A percentile compares a stretch with the other conserved stretches of the same genome.
Conservation (phyloP, 768 basidiomycete genomes). For the Leucosporidium yakuticum region DNA sequence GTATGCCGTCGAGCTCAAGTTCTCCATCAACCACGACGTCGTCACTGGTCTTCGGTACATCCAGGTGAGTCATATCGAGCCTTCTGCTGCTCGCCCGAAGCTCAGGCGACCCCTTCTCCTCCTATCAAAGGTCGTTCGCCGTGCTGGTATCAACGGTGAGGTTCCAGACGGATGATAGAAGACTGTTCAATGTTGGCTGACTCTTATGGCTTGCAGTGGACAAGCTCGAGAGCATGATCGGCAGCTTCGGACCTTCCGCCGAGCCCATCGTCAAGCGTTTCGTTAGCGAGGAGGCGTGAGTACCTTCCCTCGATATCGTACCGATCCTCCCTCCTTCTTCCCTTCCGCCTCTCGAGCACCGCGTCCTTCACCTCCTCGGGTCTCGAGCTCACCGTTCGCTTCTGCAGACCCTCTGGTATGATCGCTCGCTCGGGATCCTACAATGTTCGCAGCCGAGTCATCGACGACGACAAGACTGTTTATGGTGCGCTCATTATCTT, state of each 20-base stretch:
- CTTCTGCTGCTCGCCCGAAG: not conserved
- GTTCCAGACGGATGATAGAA: constrained; percentile 6
- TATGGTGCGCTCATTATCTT: constrained; percentile 45
- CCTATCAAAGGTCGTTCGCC: constrained; percentile 68
- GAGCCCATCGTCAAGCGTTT: constrained; percentile 70
- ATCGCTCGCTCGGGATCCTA: constrained; percentile 76
- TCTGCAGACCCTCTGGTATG: constrained; percentile 61
- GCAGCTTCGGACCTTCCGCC: constrained; percentile 78
- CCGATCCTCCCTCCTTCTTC: no score
- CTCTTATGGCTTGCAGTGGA: constrained; percentile 57
- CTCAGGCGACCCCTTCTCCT: no score
- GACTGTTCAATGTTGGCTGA: not conserved
- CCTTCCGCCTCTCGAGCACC: no score
- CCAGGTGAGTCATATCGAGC: not conserved
- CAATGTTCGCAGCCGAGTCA: constrained; percentile 68
- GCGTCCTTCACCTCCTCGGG: no score
- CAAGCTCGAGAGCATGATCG: constrained; percentile 88
- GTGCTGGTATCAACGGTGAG: constrained; percentile 64
- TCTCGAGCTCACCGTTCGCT: not conserved
- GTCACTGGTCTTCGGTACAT: constrained; percentile 64
- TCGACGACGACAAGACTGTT: constrained; percentile 77
- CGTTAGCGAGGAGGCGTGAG: constrained; percentile 53
- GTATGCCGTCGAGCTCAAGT: constrained; percentile 67
- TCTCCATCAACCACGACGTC: constrained; percentile 72
- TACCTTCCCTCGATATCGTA: no score